A percentile compares a stretch with the other conserved stretches of the same genome.
These are phyloP conservation scores for Agrocybe chaxingu DNA, from an alignment of 768 basidiomycete genomes.

Conservation along the genomic window DNA sequence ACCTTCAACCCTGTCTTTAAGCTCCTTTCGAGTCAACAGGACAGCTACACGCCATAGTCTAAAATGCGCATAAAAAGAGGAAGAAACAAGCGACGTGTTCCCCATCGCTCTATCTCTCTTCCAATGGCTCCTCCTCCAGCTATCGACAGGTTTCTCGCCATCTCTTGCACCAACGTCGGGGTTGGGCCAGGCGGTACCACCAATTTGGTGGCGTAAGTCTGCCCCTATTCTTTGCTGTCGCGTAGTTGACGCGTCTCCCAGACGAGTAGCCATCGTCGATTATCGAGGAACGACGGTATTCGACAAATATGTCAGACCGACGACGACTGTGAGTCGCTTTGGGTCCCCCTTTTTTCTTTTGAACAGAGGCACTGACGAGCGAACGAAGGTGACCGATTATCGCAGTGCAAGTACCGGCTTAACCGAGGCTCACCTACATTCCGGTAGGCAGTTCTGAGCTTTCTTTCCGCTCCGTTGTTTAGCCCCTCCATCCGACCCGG, in stretches of 20 bases:
- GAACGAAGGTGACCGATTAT: constrained; percentile 60
- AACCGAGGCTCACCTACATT: constrained; percentile 34
- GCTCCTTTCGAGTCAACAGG: constrained; percentile 17
- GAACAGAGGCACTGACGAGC: not conserved
- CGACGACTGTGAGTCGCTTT: constrained; percentile 34
- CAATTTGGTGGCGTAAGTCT: constrained; percentile 74
- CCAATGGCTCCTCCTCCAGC: constrained; percentile 33
- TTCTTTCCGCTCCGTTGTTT: not conserved
- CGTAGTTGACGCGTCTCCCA: constrained; percentile 12
- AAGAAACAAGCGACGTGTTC: constrained; percentile 1
- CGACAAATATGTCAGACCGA: constrained; percentile 67
- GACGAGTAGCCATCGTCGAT: constrained; percentile 50
- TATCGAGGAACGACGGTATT: constrained; percentile 56
- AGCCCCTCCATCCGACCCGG: constrained; percentile 1
- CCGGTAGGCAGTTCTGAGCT: constrained; percentile 27
- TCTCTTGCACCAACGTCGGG: constrained; percentile 72
- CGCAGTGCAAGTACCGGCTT: constrained; percentile 63
- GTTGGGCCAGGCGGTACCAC: constrained; percentile 81
- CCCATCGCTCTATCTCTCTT: constrained; percentile 16
- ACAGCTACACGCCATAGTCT: constrained; percentile 14
- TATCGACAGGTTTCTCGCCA: constrained; percentile 47
- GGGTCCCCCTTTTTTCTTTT: not conserved
- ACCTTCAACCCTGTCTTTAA: constrained; percentile 11
- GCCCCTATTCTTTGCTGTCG: not conserved
- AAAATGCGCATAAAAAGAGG: constrained; percentile 19